These are phyloP conservation scores for Linnemannia zychae DNA, from an alignment of 192 early-diverging fungal genomes.

Conservation along the genomic window DNA sequence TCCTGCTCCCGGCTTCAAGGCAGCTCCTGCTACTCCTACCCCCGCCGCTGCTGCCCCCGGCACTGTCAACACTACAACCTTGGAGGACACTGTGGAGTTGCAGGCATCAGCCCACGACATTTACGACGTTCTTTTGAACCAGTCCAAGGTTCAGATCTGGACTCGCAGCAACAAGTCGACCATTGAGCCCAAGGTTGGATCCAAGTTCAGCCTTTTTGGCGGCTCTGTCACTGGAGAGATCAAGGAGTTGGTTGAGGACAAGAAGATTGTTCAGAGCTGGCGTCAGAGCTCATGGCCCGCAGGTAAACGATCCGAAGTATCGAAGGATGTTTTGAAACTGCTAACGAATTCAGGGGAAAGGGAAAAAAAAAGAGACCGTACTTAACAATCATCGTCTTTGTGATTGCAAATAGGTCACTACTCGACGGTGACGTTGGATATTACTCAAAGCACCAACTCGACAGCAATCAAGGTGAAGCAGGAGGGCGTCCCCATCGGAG, in stretches of 20 bases:
- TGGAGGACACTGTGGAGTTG: slow-evolving; percentile 86
- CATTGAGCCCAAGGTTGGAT: slow-evolving; percentile 72
- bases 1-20: background rate
- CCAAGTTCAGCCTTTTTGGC: slow-evolving; percentile 83
- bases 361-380: background rate
- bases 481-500: slow-evolving; percentile 87
- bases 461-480: slow-evolving; percentile 83
- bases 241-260: slow-evolving; percentile 77
- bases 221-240: slow-evolving; percentile 90
- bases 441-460: slow-evolving; percentile 77
- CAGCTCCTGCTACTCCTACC: slow-evolving; percentile 6
- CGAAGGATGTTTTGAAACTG: too few species aligned
- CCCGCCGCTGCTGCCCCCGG: slow-evolving; percentile 46
- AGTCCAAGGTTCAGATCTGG: slow-evolving; percentile 81
- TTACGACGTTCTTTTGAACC: slow-evolving; percentile 86
- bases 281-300: slow-evolving; percentile 88
- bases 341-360: background rate
- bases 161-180: slow-evolving; percentile 76
- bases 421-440: slow-evolving; percentile 83
- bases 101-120: slow-evolving; percentile 85
- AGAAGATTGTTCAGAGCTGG: slow-evolving; percentile 90
- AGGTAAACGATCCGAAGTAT: slow-evolving; percentile 36
- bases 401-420: slow-evolving; percentile 70
- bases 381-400: background rate
- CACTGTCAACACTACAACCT: slow-evolving; percentile 71